Conservation (phyloP, 2,329 filamentous ascomycete species). For the Orbilia brochopaga region DNA sequence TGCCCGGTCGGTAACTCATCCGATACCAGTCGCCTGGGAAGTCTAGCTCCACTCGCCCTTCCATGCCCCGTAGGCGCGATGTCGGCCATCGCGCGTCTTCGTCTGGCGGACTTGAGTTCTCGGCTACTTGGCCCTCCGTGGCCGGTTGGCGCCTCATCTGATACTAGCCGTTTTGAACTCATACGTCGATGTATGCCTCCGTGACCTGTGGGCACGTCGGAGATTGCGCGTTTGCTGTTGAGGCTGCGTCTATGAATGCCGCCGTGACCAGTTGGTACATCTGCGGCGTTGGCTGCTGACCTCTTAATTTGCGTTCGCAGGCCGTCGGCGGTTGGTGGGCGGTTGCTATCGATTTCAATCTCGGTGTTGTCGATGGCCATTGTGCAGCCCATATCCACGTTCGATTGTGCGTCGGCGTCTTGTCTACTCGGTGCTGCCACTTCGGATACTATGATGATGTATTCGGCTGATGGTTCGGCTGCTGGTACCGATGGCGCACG, state of each 20-base stretch:
- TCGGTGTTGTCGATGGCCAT: too few relatives aligned
- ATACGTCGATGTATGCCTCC: too few relatives aligned
- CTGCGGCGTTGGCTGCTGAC: neutral
- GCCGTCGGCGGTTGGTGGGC: too few relatives aligned
- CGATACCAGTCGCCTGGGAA: neutral
- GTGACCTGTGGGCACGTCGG: too few relatives aligned
- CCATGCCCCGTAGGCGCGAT: neutral
- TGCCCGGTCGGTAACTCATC: neutral
- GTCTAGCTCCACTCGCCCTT: neutral
- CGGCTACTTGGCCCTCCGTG: neutral
- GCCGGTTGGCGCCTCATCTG: neutral
- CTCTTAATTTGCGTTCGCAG: too few relatives aligned
- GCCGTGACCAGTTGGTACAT: neutral
- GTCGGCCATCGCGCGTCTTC: neutral
- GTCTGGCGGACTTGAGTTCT: neutral
- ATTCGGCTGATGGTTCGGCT: neutral
- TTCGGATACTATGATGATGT: too few relatives aligned
- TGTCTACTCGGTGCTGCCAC: too few relatives aligned
- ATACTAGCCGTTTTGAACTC: too few relatives aligned
- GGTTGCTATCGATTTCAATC: too few relatives aligned
- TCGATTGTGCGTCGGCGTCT: too few relatives aligned
- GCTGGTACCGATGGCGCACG: neutral
- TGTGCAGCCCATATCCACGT: too few relatives aligned
- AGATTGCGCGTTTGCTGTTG: too few relatives aligned
- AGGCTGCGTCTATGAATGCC: neutral